These are phyloP conservation scores for Lasiosphaeria ovina DNA, from an alignment of 495 filamentous ascomycete species.

Conservation along the genomic window DNA sequence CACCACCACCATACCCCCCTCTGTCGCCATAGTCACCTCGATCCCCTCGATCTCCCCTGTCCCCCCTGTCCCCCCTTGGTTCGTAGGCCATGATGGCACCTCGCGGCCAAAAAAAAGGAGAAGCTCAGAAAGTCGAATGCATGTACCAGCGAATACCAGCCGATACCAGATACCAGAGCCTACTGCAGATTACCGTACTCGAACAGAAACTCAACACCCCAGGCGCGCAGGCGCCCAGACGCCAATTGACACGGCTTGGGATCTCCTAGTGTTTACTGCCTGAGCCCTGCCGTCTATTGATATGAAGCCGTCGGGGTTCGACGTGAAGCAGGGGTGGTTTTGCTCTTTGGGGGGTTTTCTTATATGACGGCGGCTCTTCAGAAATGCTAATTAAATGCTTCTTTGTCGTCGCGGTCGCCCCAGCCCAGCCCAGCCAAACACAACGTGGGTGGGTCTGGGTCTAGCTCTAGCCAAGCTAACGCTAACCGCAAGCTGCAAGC, in stretches of 20 bases:
- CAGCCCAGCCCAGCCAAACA: neutral
- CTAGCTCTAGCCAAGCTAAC: too few species aligned
- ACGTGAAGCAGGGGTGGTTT: neutral
- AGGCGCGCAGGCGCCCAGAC: too few species aligned
- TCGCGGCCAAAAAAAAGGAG: too few species aligned
- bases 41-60: conserved; percentile 8
- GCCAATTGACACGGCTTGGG: too few species aligned
- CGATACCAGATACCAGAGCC: too few species aligned
- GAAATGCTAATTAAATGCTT: neutral
- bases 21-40: conserved; percentile 39
- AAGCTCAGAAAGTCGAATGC: too few species aligned
- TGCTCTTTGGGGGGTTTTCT: neutral
- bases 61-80: conserved; percentile 39
- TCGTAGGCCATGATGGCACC: conserved; percentile 42
- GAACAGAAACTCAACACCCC: too few species aligned
- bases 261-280: too few species aligned
- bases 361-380: neutral
- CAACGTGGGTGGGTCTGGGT: neutral
- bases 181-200: too few species aligned
- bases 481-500: too few species aligned
- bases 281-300: neutral
- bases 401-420: neutral
- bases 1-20: conserved; percentile 6
- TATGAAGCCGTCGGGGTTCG: neutral
- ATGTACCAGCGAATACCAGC: too few species aligned